phyloP scores from a whole-genome alignment of 2,329 filamentous ascomycete genomes.

The Pseudogymnoascus sp. region DNA sequence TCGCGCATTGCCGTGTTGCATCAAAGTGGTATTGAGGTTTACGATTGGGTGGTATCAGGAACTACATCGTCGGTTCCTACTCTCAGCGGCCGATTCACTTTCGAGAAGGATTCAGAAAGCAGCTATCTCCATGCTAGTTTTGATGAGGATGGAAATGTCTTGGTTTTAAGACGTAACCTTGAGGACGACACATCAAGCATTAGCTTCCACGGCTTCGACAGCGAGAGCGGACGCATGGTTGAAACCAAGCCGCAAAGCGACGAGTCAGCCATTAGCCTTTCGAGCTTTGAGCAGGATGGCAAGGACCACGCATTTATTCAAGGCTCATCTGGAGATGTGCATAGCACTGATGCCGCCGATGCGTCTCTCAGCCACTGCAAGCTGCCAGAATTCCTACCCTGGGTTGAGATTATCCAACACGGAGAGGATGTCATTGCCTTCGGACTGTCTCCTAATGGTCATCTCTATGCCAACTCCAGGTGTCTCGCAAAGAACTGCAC shows the following conservation, averaged over 20 bases:
- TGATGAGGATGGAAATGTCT: background rate
- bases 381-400: constrained; percentile 27
- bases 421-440: constrained; percentile 22
- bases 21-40: constrained; percentile 56
- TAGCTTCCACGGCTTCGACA: constrained; percentile 20
- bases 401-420: constrained; percentile 25
- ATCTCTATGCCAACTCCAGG: constrained; percentile 68
- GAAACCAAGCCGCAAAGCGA: constrained; percentile 15
- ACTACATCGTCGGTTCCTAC: constrained; percentile 40
- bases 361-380: constrained; percentile 17
- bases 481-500: constrained; percentile 80
- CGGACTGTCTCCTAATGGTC: constrained; percentile 67
- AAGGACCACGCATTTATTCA: constrained; percentile 21
- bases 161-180: background rate
- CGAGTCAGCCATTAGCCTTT: constrained; percentile 15
- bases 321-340: constrained; percentile 21
- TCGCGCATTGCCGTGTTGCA: constrained; percentile 66
- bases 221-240: constrained; percentile 23
- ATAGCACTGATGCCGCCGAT: constrained; percentile 18
- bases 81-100: constrained; percentile 33
- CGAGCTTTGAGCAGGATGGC: constrained; percentile 19
- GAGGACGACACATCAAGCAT: constrained; percentile 12
- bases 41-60: constrained; percentile 57
- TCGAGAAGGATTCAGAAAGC: constrained; percentile 24
- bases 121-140: background rate